Percentiles rank a stretch among this genome's conserved stretches.
These are phyloP conservation scores for Verbena officinalis DNA, from an alignment of 257 asterid species.

Conservation along the genomic window DNA sequence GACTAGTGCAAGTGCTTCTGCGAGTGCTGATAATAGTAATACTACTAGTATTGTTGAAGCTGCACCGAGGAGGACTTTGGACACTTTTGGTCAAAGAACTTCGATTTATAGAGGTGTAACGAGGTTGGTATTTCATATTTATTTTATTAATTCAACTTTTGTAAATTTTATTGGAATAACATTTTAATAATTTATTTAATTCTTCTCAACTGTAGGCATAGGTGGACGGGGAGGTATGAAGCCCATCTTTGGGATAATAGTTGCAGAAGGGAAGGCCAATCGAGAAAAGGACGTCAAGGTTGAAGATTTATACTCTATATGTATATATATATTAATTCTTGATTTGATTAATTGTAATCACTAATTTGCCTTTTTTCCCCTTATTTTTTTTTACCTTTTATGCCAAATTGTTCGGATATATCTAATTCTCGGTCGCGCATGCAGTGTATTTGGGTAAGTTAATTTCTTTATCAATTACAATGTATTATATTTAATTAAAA, in stretches of 20 bases:
- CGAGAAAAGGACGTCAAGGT: constrained; percentile 98
- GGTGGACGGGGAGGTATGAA: constrained; percentile 96
- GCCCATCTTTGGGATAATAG: constrained; percentile 97
- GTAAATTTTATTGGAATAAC: too few relatives aligned
- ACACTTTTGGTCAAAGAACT: constrained; percentile 95
- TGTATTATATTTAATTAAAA: background rate
- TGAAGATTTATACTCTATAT: background rate
- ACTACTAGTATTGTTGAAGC: constrained; percentile 57
- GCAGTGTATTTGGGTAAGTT: constrained; percentile 82
- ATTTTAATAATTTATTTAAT: background rate
- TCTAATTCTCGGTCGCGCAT: background rate
- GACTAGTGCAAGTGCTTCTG: constrained; percentile 35
- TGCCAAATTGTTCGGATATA: constrained; percentile 19
- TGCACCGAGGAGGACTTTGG: constrained; percentile 67
- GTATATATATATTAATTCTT: background rate
- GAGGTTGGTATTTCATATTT: constrained; percentile 39
- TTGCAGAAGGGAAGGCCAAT: constrained; percentile 93
- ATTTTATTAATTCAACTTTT: background rate
- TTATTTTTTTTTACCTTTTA: background rate
- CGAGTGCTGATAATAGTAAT: constrained; percentile 48
- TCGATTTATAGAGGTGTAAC: constrained; percentile 96
- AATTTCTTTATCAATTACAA: background rate
- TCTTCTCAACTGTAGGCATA: constrained; percentile 50
- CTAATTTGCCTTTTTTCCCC: background rate
- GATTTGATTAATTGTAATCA: background rate